Evolutionary conservation across 768 basidiomycete genomes (phyloP).

Genomic region (Macrolepiota dolichaula): DNA sequence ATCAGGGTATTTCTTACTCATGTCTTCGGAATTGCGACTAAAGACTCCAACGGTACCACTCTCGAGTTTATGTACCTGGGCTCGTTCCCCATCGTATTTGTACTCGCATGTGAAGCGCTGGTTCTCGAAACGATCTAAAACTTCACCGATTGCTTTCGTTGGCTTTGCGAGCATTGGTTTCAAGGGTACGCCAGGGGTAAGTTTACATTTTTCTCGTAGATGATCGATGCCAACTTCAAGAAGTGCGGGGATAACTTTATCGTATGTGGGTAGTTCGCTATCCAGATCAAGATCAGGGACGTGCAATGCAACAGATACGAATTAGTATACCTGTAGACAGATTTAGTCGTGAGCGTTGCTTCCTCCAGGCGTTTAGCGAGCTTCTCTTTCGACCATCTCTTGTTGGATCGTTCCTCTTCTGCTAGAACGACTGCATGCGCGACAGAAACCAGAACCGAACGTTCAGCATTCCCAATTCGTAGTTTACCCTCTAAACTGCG

Average conservation of each 20-base stretch:
- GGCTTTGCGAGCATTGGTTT: constrained; percentile 99
- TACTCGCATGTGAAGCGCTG: constrained; percentile 98
- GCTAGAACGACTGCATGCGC: constrained; percentile 88
- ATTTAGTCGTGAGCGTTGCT: constrained; percentile 74
- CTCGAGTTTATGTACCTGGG: constrained; percentile 86
- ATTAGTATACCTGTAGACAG: constrained; percentile 78
- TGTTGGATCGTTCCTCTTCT: constrained; percentile 64
- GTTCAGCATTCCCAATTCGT: constrained; percentile 94
- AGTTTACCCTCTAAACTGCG: constrained; percentile 96
- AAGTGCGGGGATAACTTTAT: constrained; percentile 87
- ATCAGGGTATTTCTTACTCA: constrained; percentile 99
- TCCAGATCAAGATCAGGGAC: neutral
- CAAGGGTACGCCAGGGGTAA: constrained; percentile 93
- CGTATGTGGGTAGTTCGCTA: constrained; percentile 92
- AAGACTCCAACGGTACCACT: constrained; percentile 89
- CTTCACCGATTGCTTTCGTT: constrained; percentile 97
- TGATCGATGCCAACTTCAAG: constrained; percentile 72
- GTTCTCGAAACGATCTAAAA: constrained; percentile 93
- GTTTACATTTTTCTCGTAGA: constrained; percentile 73
- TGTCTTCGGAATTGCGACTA: constrained; percentile 97
- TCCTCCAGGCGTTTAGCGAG: constrained; percentile 72
- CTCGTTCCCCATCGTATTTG: constrained; percentile 98
- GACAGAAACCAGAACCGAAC: constrained; percentile 91
- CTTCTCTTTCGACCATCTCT: constrained; percentile 74
- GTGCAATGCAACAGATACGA: constrained; percentile 1